phyloP scores from a whole-genome alignment of 352 stramenopile species.

The Phytophthora chlamydospora region DNA sequence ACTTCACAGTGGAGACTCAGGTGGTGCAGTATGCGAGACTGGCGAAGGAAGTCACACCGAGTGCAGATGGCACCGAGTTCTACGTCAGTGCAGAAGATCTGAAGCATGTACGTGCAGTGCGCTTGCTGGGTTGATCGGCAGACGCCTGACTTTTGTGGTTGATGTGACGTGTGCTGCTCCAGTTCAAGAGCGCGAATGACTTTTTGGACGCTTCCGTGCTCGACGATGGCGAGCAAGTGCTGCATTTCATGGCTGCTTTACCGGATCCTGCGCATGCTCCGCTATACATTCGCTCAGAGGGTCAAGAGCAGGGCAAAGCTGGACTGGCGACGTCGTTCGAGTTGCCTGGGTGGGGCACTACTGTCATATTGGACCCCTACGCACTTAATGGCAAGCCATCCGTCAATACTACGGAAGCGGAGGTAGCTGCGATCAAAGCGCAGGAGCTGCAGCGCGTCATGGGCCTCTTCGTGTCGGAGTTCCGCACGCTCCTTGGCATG shows the following conservation, averaged over 20 bases:
- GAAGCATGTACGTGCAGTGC: conserved; percentile 54
- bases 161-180: background rate
- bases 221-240: conserved; percentile 71
- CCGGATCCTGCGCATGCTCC: conserved; percentile 53
- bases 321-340: conserved; percentile 61
- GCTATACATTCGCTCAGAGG: conserved; percentile 52
- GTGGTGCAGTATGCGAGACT: conserved; percentile 71
- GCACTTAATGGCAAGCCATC: conserved; percentile 15
- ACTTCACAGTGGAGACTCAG: conserved; percentile 76
- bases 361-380: conserved; percentile 61
- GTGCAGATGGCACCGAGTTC: conserved; percentile 35
- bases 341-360: conserved; percentile 71
- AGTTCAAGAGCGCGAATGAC: conserved; percentile 86
- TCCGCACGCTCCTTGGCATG: conserved; percentile 68
- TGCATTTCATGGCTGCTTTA: conserved; percentile 81
- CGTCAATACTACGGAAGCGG: background rate
- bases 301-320: conserved; percentile 8
- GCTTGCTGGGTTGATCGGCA: background rate
- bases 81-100: conserved; percentile 68
- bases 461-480: conserved; percentile 68
- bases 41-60: conserved; percentile 55
- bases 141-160: conserved; percentile 1
- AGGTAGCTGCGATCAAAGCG: conserved; percentile 11
- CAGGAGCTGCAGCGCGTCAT: conserved; percentile 62
- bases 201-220: conserved; percentile 71